These are phyloP conservation scores for Colletotrichum sp. DNA, from an alignment of 2,329 filamentous ascomycete genomes.

Conservation along the genomic window DNA sequence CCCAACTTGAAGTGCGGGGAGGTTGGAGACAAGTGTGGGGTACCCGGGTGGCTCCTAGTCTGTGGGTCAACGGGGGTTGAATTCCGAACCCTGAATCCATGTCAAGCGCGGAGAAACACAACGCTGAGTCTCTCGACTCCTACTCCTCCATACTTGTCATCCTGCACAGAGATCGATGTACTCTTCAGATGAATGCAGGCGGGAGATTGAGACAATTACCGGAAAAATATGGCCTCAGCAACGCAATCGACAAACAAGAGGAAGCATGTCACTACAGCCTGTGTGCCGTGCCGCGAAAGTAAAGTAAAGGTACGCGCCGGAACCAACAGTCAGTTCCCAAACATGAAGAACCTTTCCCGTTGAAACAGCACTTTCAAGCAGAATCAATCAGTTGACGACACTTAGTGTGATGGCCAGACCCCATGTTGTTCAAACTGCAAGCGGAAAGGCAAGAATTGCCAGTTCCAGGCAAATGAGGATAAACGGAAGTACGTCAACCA, in stretches of 20 bases:
- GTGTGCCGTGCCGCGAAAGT: conserved; percentile 47
- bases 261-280: conserved; percentile 47
- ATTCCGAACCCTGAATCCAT: neutral
- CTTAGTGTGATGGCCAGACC: neutral
- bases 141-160: neutral
- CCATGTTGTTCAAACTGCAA: neutral
- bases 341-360: neutral
- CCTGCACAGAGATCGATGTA: neutral
- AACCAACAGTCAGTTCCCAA: neutral
- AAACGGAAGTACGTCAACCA: neutral
- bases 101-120: neutral
- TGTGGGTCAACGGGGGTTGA: neutral
- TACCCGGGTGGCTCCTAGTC: neutral
- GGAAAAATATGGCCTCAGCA: neutral
- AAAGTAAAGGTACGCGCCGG: conserved; percentile 40
- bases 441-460: neutral
- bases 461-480: neutral
- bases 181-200: neutral
- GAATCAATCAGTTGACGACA: neutral
- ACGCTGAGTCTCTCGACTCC: neutral
- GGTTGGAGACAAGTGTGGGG: neutral
- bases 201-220: neutral
- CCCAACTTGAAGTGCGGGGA: neutral
- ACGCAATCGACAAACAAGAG: conserved; percentile 12
- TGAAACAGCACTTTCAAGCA: neutral